Evolutionary conservation across 108 stramenopile species (phyloP), one percentile per base, ranked within the genome.

Genomic region (Thalassiosira profunda): DNA sequence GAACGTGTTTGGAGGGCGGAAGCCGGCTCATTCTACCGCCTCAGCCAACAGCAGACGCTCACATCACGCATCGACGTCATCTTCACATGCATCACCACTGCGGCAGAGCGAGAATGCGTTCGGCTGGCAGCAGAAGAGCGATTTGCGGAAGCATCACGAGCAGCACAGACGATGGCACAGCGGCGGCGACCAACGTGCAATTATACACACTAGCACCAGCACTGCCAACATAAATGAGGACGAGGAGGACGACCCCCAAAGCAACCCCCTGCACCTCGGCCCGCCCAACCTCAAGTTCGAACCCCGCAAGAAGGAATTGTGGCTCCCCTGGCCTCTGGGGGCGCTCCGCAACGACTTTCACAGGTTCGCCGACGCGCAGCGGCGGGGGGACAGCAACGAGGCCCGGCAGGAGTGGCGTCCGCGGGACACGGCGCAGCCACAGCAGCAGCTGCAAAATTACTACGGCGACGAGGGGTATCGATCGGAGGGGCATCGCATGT

Each of bases 291-390:
- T 67, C 45, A 65, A 70, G 41, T 4, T 74, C 2, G 57, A 64
- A 54, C 77, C 77, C 0, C 63, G 77, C 2, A 79, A 79, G 61
- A 79, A 70, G 17, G 77, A 79, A 61, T 46, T 79, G 23, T 79
- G 77, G 77, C 69, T 79, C 30, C 77, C 77, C 3, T 79, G 77
- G 77, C 77, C 77, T 33, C 42, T 79, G 9, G 77, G 69, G 1
- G 63, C 63, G 38, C 53, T 79, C 40, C 46, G 64, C 17, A 70
- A 59, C 61, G 77, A 79, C 71, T 79, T 43, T 58, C 33, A 65
- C 26, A 58, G 63, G 18, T 79, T 71, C 55, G 77, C 63, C 1
- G 53, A 70, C 20, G 57, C 37, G 36, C 57, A 29, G 34, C 62
- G 12, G 21, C 34, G 14, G 21, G 2, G 14, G 8, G 14, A 29